A percentile compares a stretch with the other conserved stretches of the same genome.
phyloP scores from a whole-genome alignment of 257 asterid species.

The Nemophila menziesii region DNA sequence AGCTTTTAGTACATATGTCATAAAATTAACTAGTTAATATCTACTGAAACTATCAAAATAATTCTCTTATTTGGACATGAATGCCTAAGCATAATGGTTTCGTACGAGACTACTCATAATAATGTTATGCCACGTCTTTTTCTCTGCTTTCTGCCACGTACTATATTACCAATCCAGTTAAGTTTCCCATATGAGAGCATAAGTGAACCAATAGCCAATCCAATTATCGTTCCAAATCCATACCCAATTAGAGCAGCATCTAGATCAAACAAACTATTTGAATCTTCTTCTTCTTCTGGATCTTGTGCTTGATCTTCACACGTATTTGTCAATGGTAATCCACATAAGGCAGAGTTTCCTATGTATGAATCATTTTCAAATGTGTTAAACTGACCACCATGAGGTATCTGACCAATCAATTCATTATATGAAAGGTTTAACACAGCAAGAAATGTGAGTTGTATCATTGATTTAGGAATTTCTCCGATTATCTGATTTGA shows the following conservation, averaged over 20 bases:
- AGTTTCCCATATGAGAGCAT: not conserved
- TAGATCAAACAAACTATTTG: not conserved
- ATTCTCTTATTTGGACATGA: no score
- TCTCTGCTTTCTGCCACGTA: not conserved
- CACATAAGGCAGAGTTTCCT: slow-evolving; percentile 8
- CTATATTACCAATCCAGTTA: not conserved
- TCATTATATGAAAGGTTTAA: slow-evolving; percentile 19
- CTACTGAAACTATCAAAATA: not conserved
- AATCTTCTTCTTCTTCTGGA: not conserved
- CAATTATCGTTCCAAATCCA: not conserved
- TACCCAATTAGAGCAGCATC: not conserved
- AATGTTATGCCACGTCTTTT: no score
- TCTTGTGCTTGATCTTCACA: not conserved
- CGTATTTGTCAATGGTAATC: not conserved
- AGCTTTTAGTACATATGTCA: not conserved
- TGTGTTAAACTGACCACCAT: slow-evolving; percentile 14
- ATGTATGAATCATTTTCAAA: slow-evolving; percentile 9
- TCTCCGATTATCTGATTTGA: slow-evolving; percentile 14
- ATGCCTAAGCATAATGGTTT: no score
- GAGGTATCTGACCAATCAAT: slow-evolving; percentile 9
- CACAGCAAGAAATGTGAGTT: slow-evolving; percentile 12
- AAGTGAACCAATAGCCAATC: not conserved
- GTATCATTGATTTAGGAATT: slow-evolving; percentile 15
- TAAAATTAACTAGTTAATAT: not conserved
- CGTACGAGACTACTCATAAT: no score